Conservation (phyloP, 139 green algal genomes). For the Deuterostichococcus epilithicus region DNA sequence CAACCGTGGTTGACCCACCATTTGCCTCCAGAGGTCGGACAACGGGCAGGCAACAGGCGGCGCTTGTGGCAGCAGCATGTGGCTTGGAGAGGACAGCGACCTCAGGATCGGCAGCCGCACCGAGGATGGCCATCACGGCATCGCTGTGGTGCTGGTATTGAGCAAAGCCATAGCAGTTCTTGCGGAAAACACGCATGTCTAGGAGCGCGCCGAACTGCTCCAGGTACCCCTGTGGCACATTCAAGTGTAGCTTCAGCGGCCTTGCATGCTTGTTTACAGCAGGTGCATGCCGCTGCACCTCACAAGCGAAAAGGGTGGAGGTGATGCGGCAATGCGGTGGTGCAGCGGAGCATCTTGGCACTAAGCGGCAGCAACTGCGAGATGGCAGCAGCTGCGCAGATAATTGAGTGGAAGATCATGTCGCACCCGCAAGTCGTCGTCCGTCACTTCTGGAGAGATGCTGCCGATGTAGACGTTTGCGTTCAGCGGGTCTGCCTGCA, state of each 20-base stretch:
- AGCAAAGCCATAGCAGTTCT: slow-evolving; percentile 68
- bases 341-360: no score
- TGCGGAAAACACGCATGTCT: slow-evolving; percentile 17
- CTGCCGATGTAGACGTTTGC: slow-evolving; percentile 78
- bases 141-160: slow-evolving; percentile 45
- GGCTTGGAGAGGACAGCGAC: no score
- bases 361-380: no score
- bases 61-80: no score
- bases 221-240: background rate
- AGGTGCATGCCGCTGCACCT: no score
- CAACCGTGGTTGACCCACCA: no score
- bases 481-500: slow-evolving; percentile 50
- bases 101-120: no score
- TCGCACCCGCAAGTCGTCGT: slow-evolving; percentile 43
- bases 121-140: slow-evolving; percentile 60
- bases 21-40: no score
- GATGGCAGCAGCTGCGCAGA: no score
- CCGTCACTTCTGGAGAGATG: slow-evolving; percentile 41
- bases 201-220: background rate
- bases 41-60: no score
- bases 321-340: background rate
- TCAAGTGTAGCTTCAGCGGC: background rate
- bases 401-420: slow-evolving; percentile 21
- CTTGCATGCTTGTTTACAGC: background rate
- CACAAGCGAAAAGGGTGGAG: no score